Base-by-base conservation (phyloP, 73 alveolate genomes). In the Stentor coeruleus region DNA sequence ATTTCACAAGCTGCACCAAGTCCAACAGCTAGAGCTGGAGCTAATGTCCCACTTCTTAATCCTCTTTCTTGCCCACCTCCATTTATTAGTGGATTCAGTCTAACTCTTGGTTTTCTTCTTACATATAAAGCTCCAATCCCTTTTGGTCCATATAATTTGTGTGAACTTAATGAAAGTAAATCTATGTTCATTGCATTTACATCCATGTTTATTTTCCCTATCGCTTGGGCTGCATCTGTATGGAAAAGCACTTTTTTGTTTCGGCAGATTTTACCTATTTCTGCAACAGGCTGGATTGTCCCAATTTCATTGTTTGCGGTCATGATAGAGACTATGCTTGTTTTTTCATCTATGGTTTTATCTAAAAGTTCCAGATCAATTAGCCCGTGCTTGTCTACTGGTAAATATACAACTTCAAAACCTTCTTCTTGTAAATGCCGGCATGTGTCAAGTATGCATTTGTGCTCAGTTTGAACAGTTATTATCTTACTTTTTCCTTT, bases 41-140 rank as follows among this genome's bases (percentile, higher is more conserved):
- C 95, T 40, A 97, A 89, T 33, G 99, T 96, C 38, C 99, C 99
- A 38, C 98, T 93, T 79, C 99, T 88, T 84, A 97, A 57, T 66
- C 99, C 99, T 42, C 97, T 86, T 82, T 97, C 99, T 89, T 97
- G 88, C 26, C 99, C 99, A 66, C 99, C 99, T n/a, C 99, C 99
- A 82, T 89, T 93, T 58, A 97, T 95, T 59, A 89, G 87, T 3
- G 98, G 93, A 39, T 85, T 88, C 20, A 97, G 85, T 59, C 99
- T 90, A 11, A 97, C 99, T 89, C 99, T 88, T 26, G 99, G 99
- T 85, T 91, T 95, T 74, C 98, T 89, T 84, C 99, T 92, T 3
- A 97, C 96, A 83, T 88, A 96, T 76, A 97, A 87, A 2, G 98
- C 98, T 3, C 99, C 99, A 20, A 94, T 82, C 28, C 99, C 99